A percentile compares a stretch with the other conserved stretches of the same genome.
These are phyloP conservation scores for Lactarius sanguifluus DNA, from an alignment of 768 basidiomycete species.

Conservation along the genomic window DNA sequence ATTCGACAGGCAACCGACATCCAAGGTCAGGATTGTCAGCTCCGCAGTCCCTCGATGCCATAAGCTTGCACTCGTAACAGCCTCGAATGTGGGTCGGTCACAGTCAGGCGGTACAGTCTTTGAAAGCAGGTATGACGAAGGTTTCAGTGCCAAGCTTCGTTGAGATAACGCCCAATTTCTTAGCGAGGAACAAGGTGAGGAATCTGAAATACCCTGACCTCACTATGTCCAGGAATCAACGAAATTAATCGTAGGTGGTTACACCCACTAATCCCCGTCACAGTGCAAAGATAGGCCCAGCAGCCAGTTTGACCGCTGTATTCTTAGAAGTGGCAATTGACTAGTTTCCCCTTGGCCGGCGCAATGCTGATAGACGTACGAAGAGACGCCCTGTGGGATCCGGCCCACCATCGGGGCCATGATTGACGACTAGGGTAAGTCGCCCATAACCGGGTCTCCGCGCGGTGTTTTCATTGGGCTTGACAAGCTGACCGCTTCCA, in stretches of 20 bases:
- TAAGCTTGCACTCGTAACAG: background rate
- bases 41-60: background rate
- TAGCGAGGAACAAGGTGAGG: too few relatives aligned
- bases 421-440: background rate
- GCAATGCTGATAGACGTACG: background rate
- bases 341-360: background rate
- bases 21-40: background rate
- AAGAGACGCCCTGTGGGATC: background rate
- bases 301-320: background rate
- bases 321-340: background rate
- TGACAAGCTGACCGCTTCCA: conserved; percentile 13
- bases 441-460: background rate
- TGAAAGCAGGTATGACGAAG: background rate
- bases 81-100: background rate
- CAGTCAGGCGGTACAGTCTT: background rate
- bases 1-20: background rate
- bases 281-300: background rate
- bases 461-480: background rate
- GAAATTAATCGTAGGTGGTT: background rate
- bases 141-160: background rate
- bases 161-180: conserved; percentile 7
- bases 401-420: background rate
- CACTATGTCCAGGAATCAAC: background rate
- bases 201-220: background rate
- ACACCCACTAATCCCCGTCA: background rate